A percentile compares a stretch with the other conserved stretches of the same genome.
phyloP scores from a whole-genome alignment of 805 yeast genomes.

The Wickerhamiella brachini region DNA sequence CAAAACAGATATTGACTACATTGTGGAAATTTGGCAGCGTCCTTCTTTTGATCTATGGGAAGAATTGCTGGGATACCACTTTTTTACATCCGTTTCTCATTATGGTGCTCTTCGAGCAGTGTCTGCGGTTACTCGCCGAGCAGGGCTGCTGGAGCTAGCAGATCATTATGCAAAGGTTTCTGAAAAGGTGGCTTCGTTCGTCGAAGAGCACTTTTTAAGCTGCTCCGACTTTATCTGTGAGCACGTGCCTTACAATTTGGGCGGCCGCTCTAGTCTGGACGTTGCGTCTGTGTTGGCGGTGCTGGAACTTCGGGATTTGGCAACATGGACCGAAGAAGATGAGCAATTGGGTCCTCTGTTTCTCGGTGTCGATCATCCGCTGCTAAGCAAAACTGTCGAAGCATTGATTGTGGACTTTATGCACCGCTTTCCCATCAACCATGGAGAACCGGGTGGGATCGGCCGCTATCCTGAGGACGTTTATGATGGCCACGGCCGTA shows the following conservation, averaged over 20 bases:
- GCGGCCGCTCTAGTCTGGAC: constrained; percentile 9
- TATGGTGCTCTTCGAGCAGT: constrained; percentile 55
- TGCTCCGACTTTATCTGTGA: constrained; percentile 7
- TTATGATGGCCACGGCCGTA: constrained; percentile 58
- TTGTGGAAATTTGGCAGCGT: constrained; percentile 45
- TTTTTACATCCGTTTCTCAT: constrained; percentile 68
- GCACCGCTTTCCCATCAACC: constrained; percentile 62
- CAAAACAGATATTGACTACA: constrained; percentile 57
- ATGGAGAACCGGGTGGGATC: constrained; percentile 22
- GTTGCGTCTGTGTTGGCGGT: constrained; percentile 8
- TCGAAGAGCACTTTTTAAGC: constrained; percentile 7
- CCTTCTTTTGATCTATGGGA: constrained; percentile 89
- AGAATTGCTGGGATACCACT: constrained; percentile 61
- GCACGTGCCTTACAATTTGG: constrained; percentile 5
- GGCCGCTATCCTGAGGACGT: constrained; percentile 92
- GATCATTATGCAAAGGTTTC: neutral
- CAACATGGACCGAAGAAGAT: constrained; percentile 10
- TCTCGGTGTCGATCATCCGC: neutral
- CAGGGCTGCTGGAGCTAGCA: constrained; percentile 7
- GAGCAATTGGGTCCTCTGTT: constrained; percentile 10
- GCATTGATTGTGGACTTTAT: constrained; percentile 52
- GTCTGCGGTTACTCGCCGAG: constrained; percentile 22
- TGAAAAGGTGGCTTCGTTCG: constrained; percentile 6
- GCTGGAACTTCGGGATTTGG: constrained; percentile 7
- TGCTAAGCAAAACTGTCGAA: neutral